Conservation (phyloP, 1,284 basidiomycete species). For the Sanghuangporus weigelae region DNA sequence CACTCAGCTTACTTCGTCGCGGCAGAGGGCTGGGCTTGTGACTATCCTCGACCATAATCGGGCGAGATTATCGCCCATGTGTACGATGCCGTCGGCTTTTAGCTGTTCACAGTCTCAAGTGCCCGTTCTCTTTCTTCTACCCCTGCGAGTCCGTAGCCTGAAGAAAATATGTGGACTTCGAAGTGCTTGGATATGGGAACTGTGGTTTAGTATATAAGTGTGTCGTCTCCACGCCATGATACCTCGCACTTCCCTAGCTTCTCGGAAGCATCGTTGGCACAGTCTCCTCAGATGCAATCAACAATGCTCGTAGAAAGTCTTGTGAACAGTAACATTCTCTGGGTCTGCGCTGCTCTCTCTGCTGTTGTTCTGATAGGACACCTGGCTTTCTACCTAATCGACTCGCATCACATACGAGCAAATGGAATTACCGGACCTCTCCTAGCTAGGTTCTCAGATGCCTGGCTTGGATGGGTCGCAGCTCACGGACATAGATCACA, state of each 20-base stretch:
- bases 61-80: neutral
- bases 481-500: constrained; percentile 73
- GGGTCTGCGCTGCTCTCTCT: neutral
- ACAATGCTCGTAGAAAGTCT: neutral
- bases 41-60: neutral
- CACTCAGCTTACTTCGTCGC: neutral
- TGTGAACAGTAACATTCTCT: neutral
- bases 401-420: constrained; percentile 51
- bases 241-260: neutral
- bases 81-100: neutral
- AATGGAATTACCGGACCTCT: constrained; percentile 64
- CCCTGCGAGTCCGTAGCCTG: neutral
- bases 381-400: constrained; percentile 52
- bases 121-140: neutral
- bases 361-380: constrained; percentile 33
- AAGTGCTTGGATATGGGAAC: neutral
- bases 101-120: neutral
- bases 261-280: neutral
- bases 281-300: neutral
- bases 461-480: constrained; percentile 69
- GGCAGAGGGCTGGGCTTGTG: neutral
- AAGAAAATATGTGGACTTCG: neutral
- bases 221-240: neutral
- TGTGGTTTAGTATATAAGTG: neutral
- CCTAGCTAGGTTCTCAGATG: constrained; percentile 69